These are phyloP conservation scores for Cladophialophora immunda DNA, from an alignment of 2,329 filamentous ascomycete genomes.

Conservation along the genomic window DNA sequence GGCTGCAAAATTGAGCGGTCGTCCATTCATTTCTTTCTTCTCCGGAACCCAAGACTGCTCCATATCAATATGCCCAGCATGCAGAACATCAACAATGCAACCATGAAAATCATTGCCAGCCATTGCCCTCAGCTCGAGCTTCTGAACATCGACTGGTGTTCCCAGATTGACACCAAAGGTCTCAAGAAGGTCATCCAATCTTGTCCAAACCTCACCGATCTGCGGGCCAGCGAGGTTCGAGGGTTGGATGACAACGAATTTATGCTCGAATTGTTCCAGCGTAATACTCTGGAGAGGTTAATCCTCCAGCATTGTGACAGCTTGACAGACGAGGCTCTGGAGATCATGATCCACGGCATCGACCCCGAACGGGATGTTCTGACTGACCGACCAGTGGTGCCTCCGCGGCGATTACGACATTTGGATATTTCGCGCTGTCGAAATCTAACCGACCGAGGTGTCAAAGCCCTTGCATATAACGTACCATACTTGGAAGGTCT, in stretches of 20 bases:
- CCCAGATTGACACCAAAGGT: slow-evolving; percentile 80
- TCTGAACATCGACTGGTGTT: slow-evolving; percentile 93
- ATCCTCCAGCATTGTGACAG: slow-evolving; percentile 81
- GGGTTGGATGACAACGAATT: slow-evolving; percentile 80
- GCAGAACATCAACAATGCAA: slow-evolving; percentile 78
- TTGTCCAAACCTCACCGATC: slow-evolving; percentile 77
- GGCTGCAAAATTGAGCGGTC: slow-evolving; percentile 86
- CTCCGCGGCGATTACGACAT: slow-evolving; percentile 80
- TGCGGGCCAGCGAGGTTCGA: slow-evolving; percentile 81
- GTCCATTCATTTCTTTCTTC: slow-evolving; percentile 78
- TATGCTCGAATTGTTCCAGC: slow-evolving; percentile 76
- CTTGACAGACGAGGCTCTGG: slow-evolving; percentile 77
- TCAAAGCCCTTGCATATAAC: slow-evolving; percentile 76
- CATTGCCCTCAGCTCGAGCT: slow-evolving; percentile 83
- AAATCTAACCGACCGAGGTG: slow-evolving; percentile 74
- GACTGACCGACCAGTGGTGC: slow-evolving; percentile 77
- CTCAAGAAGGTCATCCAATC: slow-evolving; percentile 75
- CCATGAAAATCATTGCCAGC: slow-evolving; percentile 84
- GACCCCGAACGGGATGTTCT: slow-evolving; percentile 83
- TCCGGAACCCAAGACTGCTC: slow-evolving; percentile 80
- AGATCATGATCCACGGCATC: slow-evolving; percentile 76
- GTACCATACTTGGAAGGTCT: slow-evolving; percentile 83
- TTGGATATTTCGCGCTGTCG: slow-evolving; percentile 84
- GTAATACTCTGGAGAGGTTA: slow-evolving; percentile 83
- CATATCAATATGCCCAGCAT: slow-evolving; percentile 88